Percentiles rank a stretch among this genome's conserved stretches.
phyloP scores from a whole-genome alignment of 371 early-diverging fungal genomes.

The Sporodiniella umbellata region DNA sequence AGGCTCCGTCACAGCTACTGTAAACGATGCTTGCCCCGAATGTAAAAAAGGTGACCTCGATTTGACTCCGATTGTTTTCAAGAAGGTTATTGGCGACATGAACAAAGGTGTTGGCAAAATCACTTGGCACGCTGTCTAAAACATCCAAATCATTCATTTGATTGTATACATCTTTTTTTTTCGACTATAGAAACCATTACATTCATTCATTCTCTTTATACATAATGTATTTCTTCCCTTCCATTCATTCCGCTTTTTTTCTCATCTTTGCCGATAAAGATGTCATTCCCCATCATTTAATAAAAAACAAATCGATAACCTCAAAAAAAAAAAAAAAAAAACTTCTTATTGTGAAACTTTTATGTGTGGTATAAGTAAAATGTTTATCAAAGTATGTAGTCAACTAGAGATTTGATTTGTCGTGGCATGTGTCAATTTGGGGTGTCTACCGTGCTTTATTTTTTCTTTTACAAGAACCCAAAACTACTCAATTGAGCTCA shows the following conservation, averaged over 20 bases:
- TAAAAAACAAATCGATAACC: no score
- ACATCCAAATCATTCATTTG: background rate
- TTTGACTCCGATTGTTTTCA: constrained; percentile 17
- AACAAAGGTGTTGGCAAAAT: constrained; percentile 15
- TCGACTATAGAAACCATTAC: background rate
- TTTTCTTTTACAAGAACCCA: constrained; percentile 9
- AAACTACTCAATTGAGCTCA: constrained; percentile 8
- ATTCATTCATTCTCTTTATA: background rate
- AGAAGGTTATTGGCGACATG: constrained; percentile 16
- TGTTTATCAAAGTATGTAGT: background rate
- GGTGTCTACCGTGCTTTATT: constrained; percentile 8
- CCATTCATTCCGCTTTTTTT: no score
- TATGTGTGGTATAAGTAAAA: background rate
- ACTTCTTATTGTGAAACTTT: background rate
- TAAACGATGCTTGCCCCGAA: constrained; percentile 20
- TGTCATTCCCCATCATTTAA: no score
- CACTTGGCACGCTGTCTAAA: constrained; percentile 13
- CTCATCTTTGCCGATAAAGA: no score
- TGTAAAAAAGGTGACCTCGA: constrained; percentile 15
- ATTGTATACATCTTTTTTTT: background rate
- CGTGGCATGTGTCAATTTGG: constrained; percentile 3
- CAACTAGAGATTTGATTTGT: background rate
- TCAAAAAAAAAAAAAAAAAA: no score
- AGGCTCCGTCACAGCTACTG: constrained; percentile 6
- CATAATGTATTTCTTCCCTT: no score